These are phyloP conservation scores for Suillus subalutaceus DNA, from an alignment of 768 basidiomycete genomes.

Conservation along the genomic window DNA sequence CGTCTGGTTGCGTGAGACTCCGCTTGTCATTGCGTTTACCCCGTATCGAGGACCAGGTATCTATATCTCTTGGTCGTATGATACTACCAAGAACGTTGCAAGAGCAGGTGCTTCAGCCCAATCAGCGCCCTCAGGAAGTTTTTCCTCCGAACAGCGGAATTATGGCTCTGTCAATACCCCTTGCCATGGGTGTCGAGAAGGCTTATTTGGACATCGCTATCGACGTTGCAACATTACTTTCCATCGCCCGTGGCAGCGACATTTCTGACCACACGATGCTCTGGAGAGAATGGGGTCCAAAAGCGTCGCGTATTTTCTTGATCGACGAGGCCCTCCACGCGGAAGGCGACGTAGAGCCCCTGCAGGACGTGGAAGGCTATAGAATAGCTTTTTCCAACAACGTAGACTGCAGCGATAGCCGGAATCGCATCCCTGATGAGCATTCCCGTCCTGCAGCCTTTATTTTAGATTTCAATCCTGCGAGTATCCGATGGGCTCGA, in stretches of 20 bases:
- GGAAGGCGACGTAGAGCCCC: not conserved
- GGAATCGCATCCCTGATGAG: not conserved
- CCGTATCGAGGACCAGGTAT: not conserved
- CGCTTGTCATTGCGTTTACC: not conserved
- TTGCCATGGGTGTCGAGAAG: not conserved
- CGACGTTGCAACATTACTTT: not conserved
- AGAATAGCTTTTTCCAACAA: not conserved
- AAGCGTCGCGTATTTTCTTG: not conserved
- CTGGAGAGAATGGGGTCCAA: not conserved
- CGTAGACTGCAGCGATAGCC: not conserved
- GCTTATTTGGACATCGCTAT: not conserved
- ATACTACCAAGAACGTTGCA: not conserved
- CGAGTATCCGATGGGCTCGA: not conserved
- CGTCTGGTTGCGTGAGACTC: not conserved
- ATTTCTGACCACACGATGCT: not conserved
- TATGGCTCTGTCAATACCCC: not conserved
- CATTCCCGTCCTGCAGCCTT: not conserved
- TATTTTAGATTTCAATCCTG: not conserved
- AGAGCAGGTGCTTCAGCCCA: not conserved
- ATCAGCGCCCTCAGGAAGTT: not conserved
- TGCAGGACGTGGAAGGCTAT: not conserved
- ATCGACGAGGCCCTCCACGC: not conserved
- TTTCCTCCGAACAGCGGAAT: not conserved
- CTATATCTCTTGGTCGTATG: not conserved
- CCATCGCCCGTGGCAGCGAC: not conserved